Conservation (phyloP, 1,284 basidiomycete species). For the Retiboletus flavoniger region DNA sequence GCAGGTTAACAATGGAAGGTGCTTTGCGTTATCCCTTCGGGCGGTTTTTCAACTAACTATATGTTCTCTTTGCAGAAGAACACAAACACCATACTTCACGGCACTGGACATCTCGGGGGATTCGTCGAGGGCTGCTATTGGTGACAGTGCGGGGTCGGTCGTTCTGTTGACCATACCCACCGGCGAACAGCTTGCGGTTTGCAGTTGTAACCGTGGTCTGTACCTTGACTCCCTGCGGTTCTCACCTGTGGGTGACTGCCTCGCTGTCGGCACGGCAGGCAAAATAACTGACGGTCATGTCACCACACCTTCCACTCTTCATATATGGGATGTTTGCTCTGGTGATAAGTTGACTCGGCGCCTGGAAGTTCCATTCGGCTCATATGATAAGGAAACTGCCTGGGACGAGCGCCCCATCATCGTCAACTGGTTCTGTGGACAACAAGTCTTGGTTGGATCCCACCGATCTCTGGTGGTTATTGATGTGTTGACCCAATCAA, state of each 20-base stretch:
- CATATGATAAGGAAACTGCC: neutral
- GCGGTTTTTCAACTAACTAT: neutral
- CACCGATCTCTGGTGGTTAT: neutral
- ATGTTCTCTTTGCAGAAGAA: neutral
- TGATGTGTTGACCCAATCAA: neutral
- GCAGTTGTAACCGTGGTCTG: neutral
- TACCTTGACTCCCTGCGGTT: constrained; percentile 4
- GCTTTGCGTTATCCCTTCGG: too few relatives aligned
- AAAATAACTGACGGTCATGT: neutral
- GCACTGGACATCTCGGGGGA: neutral
- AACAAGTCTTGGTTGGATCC: constrained; percentile 3
- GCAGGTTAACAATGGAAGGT: neutral
- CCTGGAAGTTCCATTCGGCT: constrained; percentile 1
- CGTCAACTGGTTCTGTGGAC: neutral
- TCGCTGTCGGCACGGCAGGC: neutral
- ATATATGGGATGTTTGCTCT: neutral
- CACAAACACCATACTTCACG: neutral
- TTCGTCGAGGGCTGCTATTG: neutral
- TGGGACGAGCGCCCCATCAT: neutral
- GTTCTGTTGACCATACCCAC: neutral
- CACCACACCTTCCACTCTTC: constrained; percentile 1
- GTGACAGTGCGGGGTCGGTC: neutral
- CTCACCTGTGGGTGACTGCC: neutral
- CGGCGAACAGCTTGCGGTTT: neutral
- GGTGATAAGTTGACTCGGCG: neutral